These are phyloP conservation scores for Nadsonia fulvescens DNA, from an alignment of 805 yeast genomes.

Conservation along the genomic window DNA sequence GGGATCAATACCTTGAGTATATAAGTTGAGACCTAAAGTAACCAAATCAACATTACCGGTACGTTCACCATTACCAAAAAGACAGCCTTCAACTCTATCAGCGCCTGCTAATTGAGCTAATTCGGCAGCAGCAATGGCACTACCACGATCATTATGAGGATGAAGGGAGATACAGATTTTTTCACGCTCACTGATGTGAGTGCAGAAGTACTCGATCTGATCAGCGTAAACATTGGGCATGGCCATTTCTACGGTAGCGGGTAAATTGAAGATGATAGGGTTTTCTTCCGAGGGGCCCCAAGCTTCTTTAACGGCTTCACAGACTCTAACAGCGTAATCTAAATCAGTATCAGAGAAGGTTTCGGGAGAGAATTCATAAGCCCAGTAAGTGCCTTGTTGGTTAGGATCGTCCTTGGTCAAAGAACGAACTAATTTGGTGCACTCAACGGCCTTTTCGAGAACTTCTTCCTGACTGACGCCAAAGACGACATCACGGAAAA, in stretches of 20 bases:
- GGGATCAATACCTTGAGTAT: slow-evolving; percentile 64
- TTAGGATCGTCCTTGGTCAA: slow-evolving; percentile 54
- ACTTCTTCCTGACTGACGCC: slow-evolving; percentile 39
- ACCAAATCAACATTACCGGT: slow-evolving; percentile 76
- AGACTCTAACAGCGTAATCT: slow-evolving; percentile 43
- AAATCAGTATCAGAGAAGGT: slow-evolving; percentile 54
- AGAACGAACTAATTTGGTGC: slow-evolving; percentile 41
- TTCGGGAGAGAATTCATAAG: slow-evolving; percentile 67
- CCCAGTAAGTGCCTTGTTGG: slow-evolving; percentile 41
- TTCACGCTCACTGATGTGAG: slow-evolving; percentile 44
- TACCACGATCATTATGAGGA: slow-evolving; percentile 74
- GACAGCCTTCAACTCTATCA: slow-evolving; percentile 75
- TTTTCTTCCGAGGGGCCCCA: slow-evolving; percentile 51
- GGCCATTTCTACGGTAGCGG: slow-evolving; percentile 72
- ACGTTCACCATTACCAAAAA: slow-evolving; percentile 76
- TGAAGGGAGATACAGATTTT: slow-evolving; percentile 60
- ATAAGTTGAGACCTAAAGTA: slow-evolving; percentile 57
- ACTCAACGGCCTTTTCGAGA: slow-evolving; percentile 39
- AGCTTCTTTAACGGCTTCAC: slow-evolving; percentile 58
- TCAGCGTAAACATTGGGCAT: slow-evolving; percentile 75
- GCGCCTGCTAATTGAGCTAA: slow-evolving; percentile 72
- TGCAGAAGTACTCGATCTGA: slow-evolving; percentile 59
- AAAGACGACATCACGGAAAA: slow-evolving; percentile 57
- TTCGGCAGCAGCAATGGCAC: slow-evolving; percentile 81
- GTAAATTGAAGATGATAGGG: slow-evolving; percentile 65